Base-by-base conservation (phyloP, 208 protist genomes). In the Trypanosoma scelopori region DNA sequence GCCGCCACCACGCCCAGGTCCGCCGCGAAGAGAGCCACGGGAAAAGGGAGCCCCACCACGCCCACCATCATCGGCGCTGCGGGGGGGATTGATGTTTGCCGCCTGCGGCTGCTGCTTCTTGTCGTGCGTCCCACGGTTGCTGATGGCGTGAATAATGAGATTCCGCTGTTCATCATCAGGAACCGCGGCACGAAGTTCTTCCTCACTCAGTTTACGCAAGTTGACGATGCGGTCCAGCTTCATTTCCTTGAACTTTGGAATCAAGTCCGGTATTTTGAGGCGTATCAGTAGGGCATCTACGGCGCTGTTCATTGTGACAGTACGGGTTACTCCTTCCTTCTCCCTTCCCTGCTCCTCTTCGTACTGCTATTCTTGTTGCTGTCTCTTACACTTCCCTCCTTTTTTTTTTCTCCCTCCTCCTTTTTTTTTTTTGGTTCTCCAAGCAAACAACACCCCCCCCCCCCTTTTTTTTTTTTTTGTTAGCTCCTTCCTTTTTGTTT, bases 261-360 rank as follows among this genome's bases (percentile, higher is more conserved):
- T 92, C 32, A 60, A 39, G n/a, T 91, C 79, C 37, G 78, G 32
- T 57, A 97, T 81, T 50, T 84, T 65, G n/a, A 97, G 84, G 37
- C 87, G 84, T 41, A 66, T 70, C 39, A 96, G 75, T 23, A 96
- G 67, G n/a, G 83, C 39, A 22, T 93, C 87, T 66, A 96, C 79
- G 50, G 91, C 73, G 48, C 52, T 84, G 70, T 45, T 76, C 62
- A 70, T 76, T 12, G 18, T 60, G 52, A 18, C 30, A 18, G 12
- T 62, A 32, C 63, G 16, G n/a, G 25, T 5, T 41, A 20, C 27
- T 43, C 13, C 3, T 45, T 52, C 32, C 23, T 55, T 15, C 11
- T 30, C 65, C 39, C 18, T 35, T 48, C 35, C 35, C 37, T 27
- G 15, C 35, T 58, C 60, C 41, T 60, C 15, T 50, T 59, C 28